These are phyloP conservation scores for Capsaspora owczarzaki DNA, from an alignment of 78 protist species.

Conservation along the genomic window DNA sequence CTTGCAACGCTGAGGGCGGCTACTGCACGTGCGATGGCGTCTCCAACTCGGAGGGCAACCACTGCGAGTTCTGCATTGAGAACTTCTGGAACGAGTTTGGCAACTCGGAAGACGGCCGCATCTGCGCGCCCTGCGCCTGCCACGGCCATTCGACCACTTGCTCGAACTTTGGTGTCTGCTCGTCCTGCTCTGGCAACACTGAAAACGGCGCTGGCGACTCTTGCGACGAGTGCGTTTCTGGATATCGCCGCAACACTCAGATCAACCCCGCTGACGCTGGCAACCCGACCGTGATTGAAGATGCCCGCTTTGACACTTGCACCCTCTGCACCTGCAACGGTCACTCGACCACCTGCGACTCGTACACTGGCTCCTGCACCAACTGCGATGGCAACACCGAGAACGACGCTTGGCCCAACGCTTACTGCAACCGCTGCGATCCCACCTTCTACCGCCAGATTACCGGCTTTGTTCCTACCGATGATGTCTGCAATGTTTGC, in stretches of 20 bases:
- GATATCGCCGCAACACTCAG: neutral
- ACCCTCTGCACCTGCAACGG: neutral
- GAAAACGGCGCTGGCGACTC: neutral
- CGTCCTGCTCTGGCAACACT: conserved; percentile 1
- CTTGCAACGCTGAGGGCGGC: conserved; percentile 1
- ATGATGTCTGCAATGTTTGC: neutral
- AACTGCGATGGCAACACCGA: conserved; percentile 2
- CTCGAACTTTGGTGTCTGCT: neutral
- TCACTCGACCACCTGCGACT: neutral
- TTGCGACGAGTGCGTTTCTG: neutral
- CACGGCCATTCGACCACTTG: conserved; percentile 6
- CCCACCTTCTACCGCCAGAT: neutral
- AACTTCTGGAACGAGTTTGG: neutral
- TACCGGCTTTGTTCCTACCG: neutral
- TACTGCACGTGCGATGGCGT: neutral
- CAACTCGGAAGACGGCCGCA: neutral
- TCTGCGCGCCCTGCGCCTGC: conserved; percentile 3
- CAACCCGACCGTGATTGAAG: no score
- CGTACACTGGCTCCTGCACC: neutral
- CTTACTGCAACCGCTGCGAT: neutral
- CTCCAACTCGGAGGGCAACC: neutral
- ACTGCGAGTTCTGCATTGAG: neutral
- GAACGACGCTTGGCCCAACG: neutral
- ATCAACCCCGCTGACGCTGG: no score
- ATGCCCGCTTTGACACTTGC: no score